Evolutionary conservation across 768 basidiomycete genomes (phyloP).

Genomic region (Collybia mongolica): DNA sequence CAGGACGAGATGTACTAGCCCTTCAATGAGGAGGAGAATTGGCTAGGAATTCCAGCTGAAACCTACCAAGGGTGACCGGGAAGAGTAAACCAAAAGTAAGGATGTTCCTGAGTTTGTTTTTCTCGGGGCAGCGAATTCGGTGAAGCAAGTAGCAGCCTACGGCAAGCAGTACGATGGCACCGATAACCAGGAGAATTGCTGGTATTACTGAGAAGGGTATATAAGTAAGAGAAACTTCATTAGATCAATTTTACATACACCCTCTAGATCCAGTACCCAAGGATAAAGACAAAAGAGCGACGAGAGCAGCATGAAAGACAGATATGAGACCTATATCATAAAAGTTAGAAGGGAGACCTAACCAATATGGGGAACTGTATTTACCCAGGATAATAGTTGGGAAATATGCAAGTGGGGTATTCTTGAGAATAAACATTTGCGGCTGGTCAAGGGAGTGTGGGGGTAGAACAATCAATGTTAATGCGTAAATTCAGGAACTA

Average conservation of each 20-base stretch:
- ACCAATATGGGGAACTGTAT: not conserved
- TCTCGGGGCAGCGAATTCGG: slow-evolving; percentile 8
- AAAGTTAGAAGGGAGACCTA: not conserved
- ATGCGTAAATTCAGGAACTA: too few species aligned
- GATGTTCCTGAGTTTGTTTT: slow-evolving; percentile 9
- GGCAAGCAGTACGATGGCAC: slow-evolving; percentile 15
- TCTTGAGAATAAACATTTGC: too few species aligned
- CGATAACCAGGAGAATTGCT: slow-evolving; percentile 12
- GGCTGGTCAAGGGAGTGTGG: too few species aligned
- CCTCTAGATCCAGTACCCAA: slow-evolving; percentile 9
- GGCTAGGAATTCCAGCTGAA: too few species aligned
- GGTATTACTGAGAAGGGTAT: slow-evolving; percentile 9
- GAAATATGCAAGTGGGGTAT: too few species aligned
- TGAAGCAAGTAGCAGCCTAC: slow-evolving; percentile 15
- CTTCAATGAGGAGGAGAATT: too few species aligned
- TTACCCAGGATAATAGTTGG: too few species aligned
- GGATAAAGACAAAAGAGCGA: slow-evolving; percentile 10
- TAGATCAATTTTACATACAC: not conserved
- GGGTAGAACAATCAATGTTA: too few species aligned
- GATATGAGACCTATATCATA: slow-evolving; percentile 5
- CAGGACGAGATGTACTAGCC: too few species aligned
- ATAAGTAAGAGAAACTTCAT: too few species aligned
- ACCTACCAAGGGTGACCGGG: slow-evolving; percentile 10
- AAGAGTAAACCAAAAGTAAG: slow-evolving; percentile 12
- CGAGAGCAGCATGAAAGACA: slow-evolving; percentile 4